Conservation (phyloP, 2,329 filamentous ascomycete genomes). For the Neoarthrinium moseri region DNA sequence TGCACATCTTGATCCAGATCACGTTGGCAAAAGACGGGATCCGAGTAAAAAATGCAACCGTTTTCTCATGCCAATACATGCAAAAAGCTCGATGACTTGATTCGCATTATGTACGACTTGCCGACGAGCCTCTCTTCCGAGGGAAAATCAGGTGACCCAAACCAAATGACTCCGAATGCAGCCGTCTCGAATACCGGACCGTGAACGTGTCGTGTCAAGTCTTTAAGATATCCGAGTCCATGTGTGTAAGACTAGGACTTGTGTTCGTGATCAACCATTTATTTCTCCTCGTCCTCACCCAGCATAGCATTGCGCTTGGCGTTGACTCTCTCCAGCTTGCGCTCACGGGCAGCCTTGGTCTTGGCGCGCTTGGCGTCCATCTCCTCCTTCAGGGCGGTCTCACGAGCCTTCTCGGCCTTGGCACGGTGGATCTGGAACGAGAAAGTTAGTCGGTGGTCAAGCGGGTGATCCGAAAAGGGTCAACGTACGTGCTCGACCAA, state of each 20-base stretch:
- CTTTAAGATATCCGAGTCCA: constrained; percentile 45
- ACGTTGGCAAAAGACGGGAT: too few species aligned
- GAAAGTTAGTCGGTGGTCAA: constrained; percentile 11
- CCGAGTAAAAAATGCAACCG: constrained; percentile 9
- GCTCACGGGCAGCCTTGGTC: constrained; percentile 99
- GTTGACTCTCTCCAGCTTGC: constrained; percentile 87
- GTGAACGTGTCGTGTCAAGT: constrained; percentile 7
- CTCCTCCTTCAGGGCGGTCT: constrained; percentile 95
- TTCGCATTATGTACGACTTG: constrained; percentile 14
- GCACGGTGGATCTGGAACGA: constrained; percentile 89
- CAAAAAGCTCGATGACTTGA: constrained; percentile 12
- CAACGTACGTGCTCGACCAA: constrained; percentile 98
- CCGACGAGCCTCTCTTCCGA: constrained; percentile 15
- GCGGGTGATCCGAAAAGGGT: constrained; percentile 6
- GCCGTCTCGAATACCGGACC: constrained; percentile 38
- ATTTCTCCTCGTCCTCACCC: constrained; percentile 64
- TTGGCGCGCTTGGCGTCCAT: constrained; percentile 99
- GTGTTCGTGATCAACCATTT: constrained; percentile 32
- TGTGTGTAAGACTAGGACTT: constrained; percentile 16
- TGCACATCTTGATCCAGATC: too few species aligned
- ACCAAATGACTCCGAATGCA: constrained; percentile 60
- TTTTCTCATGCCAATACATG: constrained; percentile 10
- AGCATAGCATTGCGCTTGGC: constrained; percentile 88
- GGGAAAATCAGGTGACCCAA: constrained; percentile 44
- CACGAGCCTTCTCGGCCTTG: constrained; percentile 98